Base-by-base conservation (phyloP, 169 alveolate genomes). In the Plasmodium coatneyi region DNA sequence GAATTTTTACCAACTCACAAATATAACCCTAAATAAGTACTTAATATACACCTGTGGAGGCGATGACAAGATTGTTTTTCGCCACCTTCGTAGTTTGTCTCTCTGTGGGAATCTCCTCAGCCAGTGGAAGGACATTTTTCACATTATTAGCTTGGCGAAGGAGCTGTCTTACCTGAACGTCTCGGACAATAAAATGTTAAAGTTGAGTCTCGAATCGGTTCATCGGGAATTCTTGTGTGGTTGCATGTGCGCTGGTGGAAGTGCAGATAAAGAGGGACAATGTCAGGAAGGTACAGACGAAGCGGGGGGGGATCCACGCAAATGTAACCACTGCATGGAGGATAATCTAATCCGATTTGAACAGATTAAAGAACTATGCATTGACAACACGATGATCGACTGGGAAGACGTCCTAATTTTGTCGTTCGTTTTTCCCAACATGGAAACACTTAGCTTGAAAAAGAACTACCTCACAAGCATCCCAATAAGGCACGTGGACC, bases 391-490 rank as follows among this genome's bases (percentile, higher is more conserved):
- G 0, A 43, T 89, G 14, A 89, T 89, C 14, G 82, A 60, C 1
- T 89, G 94, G 94, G 90, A 89, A 22, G 94, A 89, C 28, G 90
- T 89, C 4, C 49, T 89, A 49, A 28, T 39, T 79, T 25, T 89
- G 70, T 89, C 94, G 7, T 89, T 89, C 30, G 71, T 89, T 46
- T 89, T 89, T 39, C 94, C 94, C 16, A 79, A 79, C 71, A n/a
- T 89, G 49, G 94, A 89, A 66, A 79, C 28, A 14, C 52, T 89
- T 4, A 89, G 94, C 71, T 60, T 89, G 52, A 89, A 89, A 66
- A 89, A 60, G 36, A 89, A 89, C 82, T 89, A 89, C 82, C 66
- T 89, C 72, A 89, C 81, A 10, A 78, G 71, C 5, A 89, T 89
- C 9, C 66, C 46, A 36, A 78, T 89, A 30, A 89, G 49, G 49